Conservation (phyloP, 371 early-diverging fungal species). For the Thermomucor indicae-seudaticae region DNA sequence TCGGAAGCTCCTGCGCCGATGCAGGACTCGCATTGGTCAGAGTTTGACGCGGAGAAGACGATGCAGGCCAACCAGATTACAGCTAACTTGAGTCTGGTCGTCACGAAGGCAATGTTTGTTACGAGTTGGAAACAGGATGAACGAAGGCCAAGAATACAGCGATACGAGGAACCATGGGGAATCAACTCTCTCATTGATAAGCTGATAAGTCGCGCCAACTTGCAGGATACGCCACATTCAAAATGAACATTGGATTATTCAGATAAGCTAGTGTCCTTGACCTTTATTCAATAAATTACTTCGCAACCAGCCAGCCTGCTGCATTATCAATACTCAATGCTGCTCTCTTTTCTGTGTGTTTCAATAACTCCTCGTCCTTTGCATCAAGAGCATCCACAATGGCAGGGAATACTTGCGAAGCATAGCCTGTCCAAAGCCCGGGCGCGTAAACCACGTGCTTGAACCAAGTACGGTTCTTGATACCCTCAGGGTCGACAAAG, state of each 20-base stretch:
- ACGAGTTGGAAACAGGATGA: background rate
- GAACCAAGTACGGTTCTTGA: slow-evolving; percentile 56
- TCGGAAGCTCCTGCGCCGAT: no score
- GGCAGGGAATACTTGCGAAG: slow-evolving; percentile 51
- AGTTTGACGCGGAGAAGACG: no score
- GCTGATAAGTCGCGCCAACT: no score
- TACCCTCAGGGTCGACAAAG: slow-evolving; percentile 54
- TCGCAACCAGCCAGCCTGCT: background rate
- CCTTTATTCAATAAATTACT: background rate
- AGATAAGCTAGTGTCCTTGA: background rate
- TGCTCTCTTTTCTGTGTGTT: slow-evolving; percentile 27
- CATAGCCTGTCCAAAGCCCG: slow-evolving; percentile 55
- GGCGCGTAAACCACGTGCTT: slow-evolving; percentile 61
- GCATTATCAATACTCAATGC: slow-evolving; percentile 6
- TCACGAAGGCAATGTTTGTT: no score
- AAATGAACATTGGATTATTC: no score
- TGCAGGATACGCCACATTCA: no score
- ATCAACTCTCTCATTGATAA: no score
- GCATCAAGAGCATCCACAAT: slow-evolving; percentile 47
- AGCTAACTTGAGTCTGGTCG: no score
- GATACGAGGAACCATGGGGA: background rate
- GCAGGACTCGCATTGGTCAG: no score
- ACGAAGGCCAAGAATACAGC: background rate
- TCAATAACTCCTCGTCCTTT: slow-evolving; percentile 16
- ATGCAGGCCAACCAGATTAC: no score